phyloP scores from a whole-genome alignment of 2,329 filamentous ascomycete species.

The Ceratocystis harringtonii region DNA sequence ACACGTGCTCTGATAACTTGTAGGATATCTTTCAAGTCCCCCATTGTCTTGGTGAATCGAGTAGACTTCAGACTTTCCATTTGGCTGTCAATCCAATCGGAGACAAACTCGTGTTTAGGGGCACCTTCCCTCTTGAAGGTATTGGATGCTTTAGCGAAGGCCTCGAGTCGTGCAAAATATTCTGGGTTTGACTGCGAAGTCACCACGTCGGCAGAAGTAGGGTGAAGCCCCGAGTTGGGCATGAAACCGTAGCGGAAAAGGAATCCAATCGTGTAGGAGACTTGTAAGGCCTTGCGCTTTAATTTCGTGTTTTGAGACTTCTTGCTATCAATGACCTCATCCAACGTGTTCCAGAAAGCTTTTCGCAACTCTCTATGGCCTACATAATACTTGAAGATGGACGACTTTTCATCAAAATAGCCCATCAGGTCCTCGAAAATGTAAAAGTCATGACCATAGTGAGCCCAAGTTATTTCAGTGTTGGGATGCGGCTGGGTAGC shows the following conservation, averaged over 20 bases:
- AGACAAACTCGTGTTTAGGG: neutral
- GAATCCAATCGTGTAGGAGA: neutral
- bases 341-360: neutral
- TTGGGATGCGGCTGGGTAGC: neutral
- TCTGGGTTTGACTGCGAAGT: neutral
- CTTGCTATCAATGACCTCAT: neutral
- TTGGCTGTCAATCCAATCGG: neutral
- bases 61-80: neutral
- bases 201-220: neutral
- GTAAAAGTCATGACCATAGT: conserved; percentile 4
- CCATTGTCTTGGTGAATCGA: neutral
- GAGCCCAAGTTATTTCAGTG: neutral
- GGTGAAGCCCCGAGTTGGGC: neutral
- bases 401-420: neutral
- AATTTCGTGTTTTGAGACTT: neutral
- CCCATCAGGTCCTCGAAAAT: conserved; percentile 7
- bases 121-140: neutral
- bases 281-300: neutral
- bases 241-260: neutral
- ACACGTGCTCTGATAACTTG: neutral
- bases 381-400: neutral
- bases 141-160: neutral
- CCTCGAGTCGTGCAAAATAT: neutral
- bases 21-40: neutral
- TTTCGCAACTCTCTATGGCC: neutral